Evolutionary conservation across 805 yeast genomes (phyloP), one percentile per base, ranked within the genome.

Genomic region (Phaffomyces opuntiae): DNA sequence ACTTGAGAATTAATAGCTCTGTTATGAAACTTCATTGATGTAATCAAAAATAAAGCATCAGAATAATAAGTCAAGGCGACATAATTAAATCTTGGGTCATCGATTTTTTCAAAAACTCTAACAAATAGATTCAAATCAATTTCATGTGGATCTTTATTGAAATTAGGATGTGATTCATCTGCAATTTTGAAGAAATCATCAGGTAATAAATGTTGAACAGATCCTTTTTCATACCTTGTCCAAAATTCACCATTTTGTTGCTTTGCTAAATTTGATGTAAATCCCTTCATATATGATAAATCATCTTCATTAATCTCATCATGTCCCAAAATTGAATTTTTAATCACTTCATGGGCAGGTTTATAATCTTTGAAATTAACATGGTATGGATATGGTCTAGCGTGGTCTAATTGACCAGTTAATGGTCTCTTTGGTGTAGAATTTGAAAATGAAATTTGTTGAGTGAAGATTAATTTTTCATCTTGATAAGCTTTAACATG

Each of bases 11-110:
- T 69, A 59, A 73, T 55, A 21, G 71, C 72, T 37, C 72, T 61
- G 43, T 75, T 59, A 45, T 79, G 72, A 44, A 75, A 64, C 47
- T 83, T 70, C 52, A 76, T 77, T 32, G 78, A 64, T 3, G 80
- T 62, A 13, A 75, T 68, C 41, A 82, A 60, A 46, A 77, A 72
- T 46, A 75, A 71, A 13, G 80, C 70, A 56, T 83, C 88, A 0
- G 84, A 73, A 11, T 80, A 62, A 48, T 77, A 77, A 3, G 82
- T 81, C 40, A 81, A 57, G 0, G 82, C 82, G 9, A 74, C 79
- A 61, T 75, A 80, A 49, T 76, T 61, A 57, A 69, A 75, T 21
- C 71, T 54, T 2, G 55, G 51, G 26, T 56, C 57, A 40, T n/a
- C 48, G 25, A 49, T 60, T 51, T 14, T 43, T 31, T 44, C 43